A percentile compares a stretch with the other conserved stretches of the same genome.
phyloP scores from a whole-genome alignment of 768 basidiomycete species.

The Hydnomerulius pinastri region DNA sequence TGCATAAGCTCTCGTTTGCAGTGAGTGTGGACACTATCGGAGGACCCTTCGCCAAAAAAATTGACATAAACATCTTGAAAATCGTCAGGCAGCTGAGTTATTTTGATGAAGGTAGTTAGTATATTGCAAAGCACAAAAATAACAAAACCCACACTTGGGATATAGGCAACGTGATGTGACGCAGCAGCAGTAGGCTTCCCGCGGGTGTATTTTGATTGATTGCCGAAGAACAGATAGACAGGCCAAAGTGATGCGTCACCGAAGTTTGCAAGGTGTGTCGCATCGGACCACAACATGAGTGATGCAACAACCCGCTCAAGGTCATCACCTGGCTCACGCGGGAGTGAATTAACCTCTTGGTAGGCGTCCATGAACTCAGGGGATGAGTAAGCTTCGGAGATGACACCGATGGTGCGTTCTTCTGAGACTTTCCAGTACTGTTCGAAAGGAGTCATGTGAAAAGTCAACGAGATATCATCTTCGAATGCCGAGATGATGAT shows the following conservation, averaged over 20 bases:
- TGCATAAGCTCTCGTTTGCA: conserved; percentile 23
- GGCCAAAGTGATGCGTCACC: conserved; percentile 9
- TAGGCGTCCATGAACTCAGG: not conserved
- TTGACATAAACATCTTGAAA: conserved; percentile 6
- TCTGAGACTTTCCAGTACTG: not conserved
- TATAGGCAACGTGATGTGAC: conserved; percentile 12
- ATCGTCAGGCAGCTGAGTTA: conserved; percentile 6
- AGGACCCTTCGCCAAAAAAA: not conserved
- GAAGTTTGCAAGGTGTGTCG: conserved; percentile 22
- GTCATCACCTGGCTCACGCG: not conserved
- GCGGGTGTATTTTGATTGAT: conserved; percentile 13
- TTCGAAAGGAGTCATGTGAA: conserved; percentile 1
- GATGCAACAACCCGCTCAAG: conserved; percentile 10
- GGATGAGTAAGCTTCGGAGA: not conserved
- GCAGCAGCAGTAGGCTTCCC: conserved; percentile 8
- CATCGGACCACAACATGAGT: conserved; percentile 19
- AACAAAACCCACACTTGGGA: not conserved
- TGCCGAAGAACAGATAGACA: conserved; percentile 10
- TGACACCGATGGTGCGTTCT: not conserved
- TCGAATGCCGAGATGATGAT: not conserved
- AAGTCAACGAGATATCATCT: not conserved
- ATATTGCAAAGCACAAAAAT: conserved; percentile 12
- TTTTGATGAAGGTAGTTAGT: conserved; percentile 5
- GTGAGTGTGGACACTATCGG: conserved; percentile 10
- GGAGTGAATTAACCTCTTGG: not conserved